phyloP scores from a whole-genome alignment of 441 rosid species.

The Mallotus repandus region DNA sequence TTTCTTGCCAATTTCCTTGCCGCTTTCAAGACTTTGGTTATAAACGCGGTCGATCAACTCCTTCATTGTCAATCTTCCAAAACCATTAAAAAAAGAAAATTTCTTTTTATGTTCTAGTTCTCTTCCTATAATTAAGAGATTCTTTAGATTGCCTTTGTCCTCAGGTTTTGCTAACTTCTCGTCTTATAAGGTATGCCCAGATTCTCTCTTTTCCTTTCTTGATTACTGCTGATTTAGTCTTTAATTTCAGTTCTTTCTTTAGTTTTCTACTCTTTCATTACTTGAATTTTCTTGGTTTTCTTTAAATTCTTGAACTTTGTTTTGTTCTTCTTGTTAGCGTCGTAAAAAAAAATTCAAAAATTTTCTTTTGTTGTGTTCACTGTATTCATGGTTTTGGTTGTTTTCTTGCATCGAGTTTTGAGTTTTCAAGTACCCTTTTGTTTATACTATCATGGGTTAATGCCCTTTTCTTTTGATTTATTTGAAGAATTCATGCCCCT shows the following conservation, averaged over 20 bases:
- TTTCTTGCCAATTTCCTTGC: slow-evolving; percentile 25
- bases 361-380: neutral
- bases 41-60: slow-evolving; percentile 15
- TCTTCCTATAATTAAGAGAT: slow-evolving; percentile 2
- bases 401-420: neutral
- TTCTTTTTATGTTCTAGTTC: slow-evolving; percentile 1
- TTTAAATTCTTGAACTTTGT: slow-evolving; percentile 12
- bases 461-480: neutral
- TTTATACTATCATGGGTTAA: slow-evolving; percentile 10
- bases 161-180: slow-evolving; percentile 9
- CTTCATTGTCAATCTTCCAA: neutral
- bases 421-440: slow-evolving; percentile 17
- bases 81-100: neutral
- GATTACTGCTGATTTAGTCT: neutral
- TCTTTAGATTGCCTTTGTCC: slow-evolving; percentile 12
- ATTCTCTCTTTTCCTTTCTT: slow-evolving; percentile 5
- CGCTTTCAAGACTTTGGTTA: neutral
- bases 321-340: slow-evolving; percentile 6
- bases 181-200: slow-evolving; percentile 20
- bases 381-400: neutral
- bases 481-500: slow-evolving; percentile 4
- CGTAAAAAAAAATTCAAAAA: neutral
- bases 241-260: neutral
- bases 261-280: neutral
- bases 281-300: neutral